Evolutionary conservation across 1,284 basidiomycete genomes (phyloP), one percentile per base, ranked within the genome.

Genomic region (Lentinus polychrous): DNA sequence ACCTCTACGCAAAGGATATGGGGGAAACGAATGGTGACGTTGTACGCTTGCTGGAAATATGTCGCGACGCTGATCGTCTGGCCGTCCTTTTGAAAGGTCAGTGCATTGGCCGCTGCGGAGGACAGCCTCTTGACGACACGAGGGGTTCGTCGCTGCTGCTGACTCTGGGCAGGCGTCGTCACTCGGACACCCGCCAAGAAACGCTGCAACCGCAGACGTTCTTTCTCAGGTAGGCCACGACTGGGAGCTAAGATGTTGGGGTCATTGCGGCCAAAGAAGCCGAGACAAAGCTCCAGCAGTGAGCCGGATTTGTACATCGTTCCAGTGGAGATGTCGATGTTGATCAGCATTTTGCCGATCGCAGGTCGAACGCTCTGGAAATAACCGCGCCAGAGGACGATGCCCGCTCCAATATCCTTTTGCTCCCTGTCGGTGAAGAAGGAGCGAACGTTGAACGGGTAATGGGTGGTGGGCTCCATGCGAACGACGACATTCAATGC

Each of bases 301-400:
- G 63, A 54, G 0, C 76, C 75, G 0, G 72, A 57, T 60, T 80
- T 79, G 62, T 83, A 89, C 84, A 90, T 87, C 0, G 78, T 75
- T 0, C 79, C 86, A 0, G 87, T 87, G 1, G 80, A 79, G 49
- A 88, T 86, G 54, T 90, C 87, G 52, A 90, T 75, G 55, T 90
- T 90, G 59, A 90, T 78, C 37, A 88, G 64, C 69, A 88, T 78
- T 14, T 70, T 71, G 1, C 78, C 76, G 17, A 79, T 73, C 0
- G 76, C 83, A 8, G 86, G 86, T 11, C 86, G 73, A 22, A 87
- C 76, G 0, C 83, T 86, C 60, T 86, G 84, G 63, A 88, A 87
- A 54, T 85, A 85, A 0, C 85, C 85, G 14, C 85, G 72, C 82
- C 85, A 86, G 2, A 88, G 67, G 39, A 80, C 71, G 17, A 90